Evolutionary conservation across 352 stramenopile genomes (phyloP), one percentile per base, ranked within the genome.

Genomic region (Thraustochytrium striatum): DNA sequence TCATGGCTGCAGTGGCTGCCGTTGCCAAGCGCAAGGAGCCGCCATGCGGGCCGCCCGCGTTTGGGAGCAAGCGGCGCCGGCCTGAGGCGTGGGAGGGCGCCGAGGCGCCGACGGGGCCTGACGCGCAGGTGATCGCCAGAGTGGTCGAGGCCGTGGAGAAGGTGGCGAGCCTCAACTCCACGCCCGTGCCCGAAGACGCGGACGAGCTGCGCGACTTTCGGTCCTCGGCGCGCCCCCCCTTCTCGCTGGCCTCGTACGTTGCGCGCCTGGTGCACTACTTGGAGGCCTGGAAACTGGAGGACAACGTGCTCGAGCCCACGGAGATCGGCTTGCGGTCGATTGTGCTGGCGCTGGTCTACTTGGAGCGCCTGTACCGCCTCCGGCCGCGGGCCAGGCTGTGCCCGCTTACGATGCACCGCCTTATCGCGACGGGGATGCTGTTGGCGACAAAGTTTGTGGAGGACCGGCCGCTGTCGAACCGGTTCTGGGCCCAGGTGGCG

Each of bases 401-500:
- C 7, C 41, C 65, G 7, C 65, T 70, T 32, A 80, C 44, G 35
- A 80, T 80, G 55, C 70, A 80, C 25, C 55, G 59, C 8, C 72
- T 80, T 30, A 53, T 80, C 33, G 8, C 39, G 3, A 30, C 59
- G 8, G 38, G 53, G 25, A 80, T 80, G 70, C 57, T 80, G 25
- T 5, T 80, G 16, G 70, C 70, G 11, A 36, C 38, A 21, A 80
- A 80, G 38, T 80, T 80, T n/a, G 58, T 32, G 7, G 70, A 80
- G 36, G 70, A 80, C 44, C 21, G 53, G 21, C 28, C 9, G 55
- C 3, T 80, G 33, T 44, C 32, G 32, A 80, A 80, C 57, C 30
- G 55, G n/a, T 80, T 59, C 41, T 80, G 70, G 70, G 52, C 70
- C 41, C 70, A 80, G 47, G 70, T 80, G 16, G 52, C 32, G 11